Conservation (phyloP, 805 yeast genomes). For the Saccharomycopsis oosterbeekiorum region DNA sequence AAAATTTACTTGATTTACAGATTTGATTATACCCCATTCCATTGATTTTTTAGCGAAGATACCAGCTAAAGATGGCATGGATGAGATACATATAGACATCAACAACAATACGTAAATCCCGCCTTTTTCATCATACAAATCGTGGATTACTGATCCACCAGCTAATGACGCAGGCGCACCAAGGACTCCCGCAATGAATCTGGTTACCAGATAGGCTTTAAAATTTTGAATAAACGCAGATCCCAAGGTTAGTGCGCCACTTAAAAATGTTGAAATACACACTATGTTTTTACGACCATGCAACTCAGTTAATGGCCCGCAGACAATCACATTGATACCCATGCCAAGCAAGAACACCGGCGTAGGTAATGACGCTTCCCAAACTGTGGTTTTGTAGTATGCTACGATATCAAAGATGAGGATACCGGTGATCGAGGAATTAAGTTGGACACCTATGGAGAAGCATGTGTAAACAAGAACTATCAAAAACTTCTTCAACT, state of each 20-base stretch:
- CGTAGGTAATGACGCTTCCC: constrained; percentile 3
- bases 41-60: constrained; percentile 1
- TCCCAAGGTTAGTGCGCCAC: constrained; percentile 5
- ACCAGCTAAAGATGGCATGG: constrained; percentile 12
- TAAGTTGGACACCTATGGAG: constrained; percentile 13
- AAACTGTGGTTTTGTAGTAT: background rate
- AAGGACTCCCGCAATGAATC: constrained; percentile 10
- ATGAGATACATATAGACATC: constrained; percentile 6
- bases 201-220: background rate
- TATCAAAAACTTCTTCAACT: constrained; percentile 2
- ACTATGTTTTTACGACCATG: constrained; percentile 14
- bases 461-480: constrained; percentile 8
- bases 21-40: background rate
- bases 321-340: constrained; percentile 10
- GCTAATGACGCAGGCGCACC: constrained; percentile 15
- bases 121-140: constrained; percentile 8
- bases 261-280: constrained; percentile 7
- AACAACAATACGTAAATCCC: constrained; percentile 6
- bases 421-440: constrained; percentile 11
- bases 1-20: constrained; percentile 3
- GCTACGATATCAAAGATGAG: constrained; percentile 6
- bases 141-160: constrained; percentile 11
- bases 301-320: constrained; percentile 15
- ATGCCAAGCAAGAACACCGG: constrained; percentile 8
- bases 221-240: constrained; percentile 1